These are phyloP conservation scores for Cytospora mali DNA, from an alignment of 2,329 filamentous ascomycete species.

Conservation along the genomic window DNA sequence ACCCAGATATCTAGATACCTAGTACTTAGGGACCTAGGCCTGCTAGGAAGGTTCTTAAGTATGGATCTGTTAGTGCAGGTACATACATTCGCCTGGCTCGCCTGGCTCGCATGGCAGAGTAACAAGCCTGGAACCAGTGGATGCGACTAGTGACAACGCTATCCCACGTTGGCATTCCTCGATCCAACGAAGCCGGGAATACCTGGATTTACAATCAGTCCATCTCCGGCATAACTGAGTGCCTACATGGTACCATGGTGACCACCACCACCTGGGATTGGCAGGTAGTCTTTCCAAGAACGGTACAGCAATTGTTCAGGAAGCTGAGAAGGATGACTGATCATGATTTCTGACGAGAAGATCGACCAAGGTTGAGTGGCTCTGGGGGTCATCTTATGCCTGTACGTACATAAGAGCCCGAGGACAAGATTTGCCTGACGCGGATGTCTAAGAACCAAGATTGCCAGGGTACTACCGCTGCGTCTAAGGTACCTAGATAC, in stretches of 20 bases:
- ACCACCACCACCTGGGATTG: not conserved
- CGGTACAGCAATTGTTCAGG: not conserved
- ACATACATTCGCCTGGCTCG: no score
- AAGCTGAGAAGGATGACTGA: not conserved
- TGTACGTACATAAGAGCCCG: not conserved
- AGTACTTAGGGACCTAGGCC: no score
- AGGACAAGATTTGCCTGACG: not conserved
- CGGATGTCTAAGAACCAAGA: not conserved
- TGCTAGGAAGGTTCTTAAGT: no score
- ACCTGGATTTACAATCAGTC: constrained; percentile 5
- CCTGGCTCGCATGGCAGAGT: not conserved
- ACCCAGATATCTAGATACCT: not conserved
- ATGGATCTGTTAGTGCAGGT: no score
- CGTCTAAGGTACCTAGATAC: no score
- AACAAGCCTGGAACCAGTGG: constrained; percentile 5
- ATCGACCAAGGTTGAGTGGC: not conserved
- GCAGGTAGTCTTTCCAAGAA: not conserved
- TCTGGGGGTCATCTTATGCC: not conserved
- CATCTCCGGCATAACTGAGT: no score
- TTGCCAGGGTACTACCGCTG: not conserved
- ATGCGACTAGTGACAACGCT: constrained; percentile 18
- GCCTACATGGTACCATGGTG: no score
- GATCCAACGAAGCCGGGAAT: constrained; percentile 14
- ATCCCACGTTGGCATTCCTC: constrained; percentile 19
- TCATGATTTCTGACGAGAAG: not conserved